These are phyloP conservation scores for Globisporangium paroecandrum DNA, from an alignment of 352 stramenopile genomes.

Conservation along the genomic window DNA sequence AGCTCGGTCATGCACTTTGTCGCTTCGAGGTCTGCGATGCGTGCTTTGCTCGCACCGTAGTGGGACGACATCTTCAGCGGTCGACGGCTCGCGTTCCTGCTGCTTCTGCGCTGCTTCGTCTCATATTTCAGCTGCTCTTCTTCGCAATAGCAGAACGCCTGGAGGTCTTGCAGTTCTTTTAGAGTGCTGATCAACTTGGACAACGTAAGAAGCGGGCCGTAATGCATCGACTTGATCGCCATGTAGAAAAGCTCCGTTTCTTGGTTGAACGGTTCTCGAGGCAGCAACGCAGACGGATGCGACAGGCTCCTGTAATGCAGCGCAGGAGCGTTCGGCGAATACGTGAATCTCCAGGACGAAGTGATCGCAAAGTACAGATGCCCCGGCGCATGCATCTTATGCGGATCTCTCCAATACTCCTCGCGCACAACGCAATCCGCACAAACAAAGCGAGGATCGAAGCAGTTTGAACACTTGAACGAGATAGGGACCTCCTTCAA, in stretches of 20 bases:
- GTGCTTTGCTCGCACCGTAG: slow-evolving; percentile 55
- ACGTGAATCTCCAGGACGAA: slow-evolving; percentile 34
- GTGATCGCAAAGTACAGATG: slow-evolving; percentile 69
- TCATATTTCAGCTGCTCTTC: slow-evolving; percentile 47
- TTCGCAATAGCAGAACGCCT: slow-evolving; percentile 61
- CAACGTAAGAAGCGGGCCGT: slow-evolving; percentile 57
- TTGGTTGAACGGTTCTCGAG: slow-evolving; percentile 42
- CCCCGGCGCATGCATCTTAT: slow-evolving; percentile 49
- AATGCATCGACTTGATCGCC: slow-evolving; percentile 60
- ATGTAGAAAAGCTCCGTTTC: slow-evolving; percentile 68
- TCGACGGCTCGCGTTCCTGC: slow-evolving; percentile 15
- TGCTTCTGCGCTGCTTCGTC: slow-evolving; percentile 19
- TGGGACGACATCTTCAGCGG: slow-evolving; percentile 50
- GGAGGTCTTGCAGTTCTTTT: slow-evolving; percentile 63
- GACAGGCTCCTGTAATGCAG: slow-evolving; percentile 40
- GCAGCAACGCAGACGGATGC: slow-evolving; percentile 54
- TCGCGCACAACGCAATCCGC: slow-evolving; percentile 40
- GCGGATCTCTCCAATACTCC: slow-evolving; percentile 45
- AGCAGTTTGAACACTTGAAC: slow-evolving; percentile 66
- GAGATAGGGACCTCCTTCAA: slow-evolving; percentile 36
- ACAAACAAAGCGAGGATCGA: slow-evolving; percentile 50
- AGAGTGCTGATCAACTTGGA: slow-evolving; percentile 42
- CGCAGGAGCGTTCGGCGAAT: slow-evolving; percentile 21
- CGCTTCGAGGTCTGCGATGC: slow-evolving; percentile 43
- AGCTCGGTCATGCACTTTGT: slow-evolving; percentile 52